Percentiles rank a stretch among this genome's conserved stretches.
These are phyloP conservation scores for Luzula sylvatica DNA, from an alignment of 176 grass and related monocot species.

Conservation along the genomic window DNA sequence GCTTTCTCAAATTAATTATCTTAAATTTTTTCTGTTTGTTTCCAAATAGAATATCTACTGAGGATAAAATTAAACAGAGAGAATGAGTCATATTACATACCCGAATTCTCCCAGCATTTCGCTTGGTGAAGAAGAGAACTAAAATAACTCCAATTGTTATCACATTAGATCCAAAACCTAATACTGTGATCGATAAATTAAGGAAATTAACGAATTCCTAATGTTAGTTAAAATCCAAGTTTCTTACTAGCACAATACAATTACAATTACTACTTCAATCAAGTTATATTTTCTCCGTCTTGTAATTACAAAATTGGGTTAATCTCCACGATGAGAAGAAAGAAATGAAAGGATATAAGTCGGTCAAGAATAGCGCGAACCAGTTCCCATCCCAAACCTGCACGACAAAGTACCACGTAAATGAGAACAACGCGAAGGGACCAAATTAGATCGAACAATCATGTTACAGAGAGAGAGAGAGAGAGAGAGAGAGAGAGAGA, in stretches of 20 bases:
- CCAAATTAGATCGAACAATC: too few species aligned
- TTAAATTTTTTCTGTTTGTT: too few species aligned
- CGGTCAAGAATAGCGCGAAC: constrained; percentile 66
- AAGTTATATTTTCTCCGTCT: background rate
- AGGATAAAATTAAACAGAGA: background rate
- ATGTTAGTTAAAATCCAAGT: too few species aligned
- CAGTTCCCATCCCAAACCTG: constrained; percentile 67
- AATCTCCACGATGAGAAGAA: background rate
- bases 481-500: background rate
- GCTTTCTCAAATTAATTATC: too few species aligned
- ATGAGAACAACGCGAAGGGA: background rate
- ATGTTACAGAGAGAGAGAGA: background rate
- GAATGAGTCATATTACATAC: constrained; percentile 20
- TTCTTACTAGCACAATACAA: background rate
- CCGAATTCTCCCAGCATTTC: constrained; percentile 16
- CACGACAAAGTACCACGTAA: background rate
- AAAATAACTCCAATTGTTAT: constrained; percentile 20
- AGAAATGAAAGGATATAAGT: constrained; percentile 67
- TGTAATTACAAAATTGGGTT: background rate
- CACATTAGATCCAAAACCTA: constrained; percentile 52
- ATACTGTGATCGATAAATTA: constrained; percentile 28
- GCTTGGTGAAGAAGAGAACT: constrained; percentile 24
- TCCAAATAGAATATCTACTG: background rate
- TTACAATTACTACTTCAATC: background rate
- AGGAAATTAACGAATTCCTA: constrained; percentile 22